These are phyloP conservation scores for Argentina anserina DNA, from an alignment of 306 rosid species.

Conservation along the genomic window DNA sequence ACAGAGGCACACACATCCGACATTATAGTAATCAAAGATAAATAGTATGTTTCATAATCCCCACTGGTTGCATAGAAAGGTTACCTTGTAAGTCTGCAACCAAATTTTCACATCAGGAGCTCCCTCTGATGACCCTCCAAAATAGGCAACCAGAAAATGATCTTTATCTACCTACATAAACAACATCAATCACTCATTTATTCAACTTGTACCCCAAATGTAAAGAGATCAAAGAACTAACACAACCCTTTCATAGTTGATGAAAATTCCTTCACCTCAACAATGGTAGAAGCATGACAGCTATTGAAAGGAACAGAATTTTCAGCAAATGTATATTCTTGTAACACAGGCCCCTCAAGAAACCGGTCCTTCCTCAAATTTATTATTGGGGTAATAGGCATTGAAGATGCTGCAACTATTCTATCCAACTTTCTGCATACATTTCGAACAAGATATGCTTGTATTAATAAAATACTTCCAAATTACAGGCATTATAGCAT, in stretches of 20 bases:
- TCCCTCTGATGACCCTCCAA: constrained; percentile 74
- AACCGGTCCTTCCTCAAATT: constrained; percentile 31
- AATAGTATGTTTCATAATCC: not conserved
- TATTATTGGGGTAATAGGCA: constrained; percentile 21
- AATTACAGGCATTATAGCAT: not conserved
- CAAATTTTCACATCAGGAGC: constrained; percentile 91
- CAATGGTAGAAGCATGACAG: constrained; percentile 95
- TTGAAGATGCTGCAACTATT: constrained; percentile 12
- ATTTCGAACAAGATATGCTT: not conserved
- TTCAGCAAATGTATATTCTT: constrained; percentile 62
- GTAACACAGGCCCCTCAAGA: constrained; percentile 43
- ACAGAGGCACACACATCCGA: not conserved
- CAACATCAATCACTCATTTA: constrained; percentile 15
- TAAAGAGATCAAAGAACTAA: not conserved
- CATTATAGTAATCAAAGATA: not conserved
- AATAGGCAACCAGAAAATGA: constrained; percentile 76
- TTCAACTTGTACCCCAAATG: not conserved
- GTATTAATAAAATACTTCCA: not conserved
- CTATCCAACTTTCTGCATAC: constrained; percentile 42
- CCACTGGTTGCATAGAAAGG: not conserved
- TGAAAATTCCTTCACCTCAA: constrained; percentile 54
- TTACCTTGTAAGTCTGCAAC: constrained; percentile 75
- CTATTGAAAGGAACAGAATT: constrained; percentile 65
- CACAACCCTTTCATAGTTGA: not conserved
- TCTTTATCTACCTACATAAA: constrained; percentile 60